Evolutionary conservation across 2,329 filamentous ascomycete species (phyloP).

Genomic region (Trichocomaceae sp.): DNA sequence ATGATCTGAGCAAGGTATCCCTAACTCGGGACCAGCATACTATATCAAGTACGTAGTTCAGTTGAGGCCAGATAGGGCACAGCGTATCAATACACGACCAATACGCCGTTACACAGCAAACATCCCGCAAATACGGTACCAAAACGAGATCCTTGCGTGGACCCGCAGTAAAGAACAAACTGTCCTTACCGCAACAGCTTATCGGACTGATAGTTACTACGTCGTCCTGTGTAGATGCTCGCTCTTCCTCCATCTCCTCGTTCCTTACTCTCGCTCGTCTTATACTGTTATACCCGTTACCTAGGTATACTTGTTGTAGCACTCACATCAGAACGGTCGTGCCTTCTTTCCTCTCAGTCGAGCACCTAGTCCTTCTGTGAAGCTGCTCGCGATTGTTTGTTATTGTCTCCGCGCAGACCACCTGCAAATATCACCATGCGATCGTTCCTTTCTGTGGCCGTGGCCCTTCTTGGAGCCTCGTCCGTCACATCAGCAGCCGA

Average conservation of each 20-base stretch:
- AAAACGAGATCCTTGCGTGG: background rate
- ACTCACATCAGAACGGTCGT: background rate
- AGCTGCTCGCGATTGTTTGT: constrained; percentile 6
- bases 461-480: constrained; percentile 35
- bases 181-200: constrained; percentile 29
- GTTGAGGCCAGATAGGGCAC: background rate
- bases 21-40: no score
- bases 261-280: background rate
- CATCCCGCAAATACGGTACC: background rate
- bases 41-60: no score
- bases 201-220: background rate
- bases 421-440: constrained; percentile 26
- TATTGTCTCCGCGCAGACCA: constrained; percentile 4
- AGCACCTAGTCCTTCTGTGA: constrained; percentile 14
- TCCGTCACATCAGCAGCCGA: constrained; percentile 32
- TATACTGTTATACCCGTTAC: background rate
- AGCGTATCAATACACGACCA: background rate
- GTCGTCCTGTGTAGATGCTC: background rate
- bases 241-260: constrained; percentile 6
- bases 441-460: constrained; percentile 32
- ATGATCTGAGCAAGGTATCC: background rate
- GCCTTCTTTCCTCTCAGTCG: constrained; percentile 15
- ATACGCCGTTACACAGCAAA: background rate
- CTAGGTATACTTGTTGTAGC: background rate
- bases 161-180: constrained; percentile 34